These are phyloP conservation scores for Metarhizium anisopliae DNA, from an alignment of 2,329 filamentous ascomycete species.

Conservation along the genomic window DNA sequence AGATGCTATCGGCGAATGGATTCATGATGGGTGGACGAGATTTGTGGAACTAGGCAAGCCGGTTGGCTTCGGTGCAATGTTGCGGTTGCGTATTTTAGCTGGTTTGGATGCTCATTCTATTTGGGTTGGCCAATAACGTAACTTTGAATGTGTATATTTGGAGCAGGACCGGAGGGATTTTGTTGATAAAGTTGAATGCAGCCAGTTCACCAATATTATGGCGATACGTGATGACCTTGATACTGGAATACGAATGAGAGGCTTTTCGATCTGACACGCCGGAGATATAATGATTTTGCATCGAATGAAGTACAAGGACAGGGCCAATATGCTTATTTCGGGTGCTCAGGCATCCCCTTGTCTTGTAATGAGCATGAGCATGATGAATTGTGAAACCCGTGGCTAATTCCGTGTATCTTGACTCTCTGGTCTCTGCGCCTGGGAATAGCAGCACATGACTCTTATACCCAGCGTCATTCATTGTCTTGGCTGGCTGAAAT, in stretches of 20 bases:
- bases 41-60: not conserved
- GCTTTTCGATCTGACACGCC: too few species aligned
- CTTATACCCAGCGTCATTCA: too few species aligned
- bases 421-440: too few species aligned
- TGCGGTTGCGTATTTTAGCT: not conserved
- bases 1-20: not conserved
- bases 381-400: too few species aligned
- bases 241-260: not conserved
- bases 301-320: too few species aligned
- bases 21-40: not conserved
- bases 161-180: not conserved
- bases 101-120: not conserved
- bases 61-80: not conserved
- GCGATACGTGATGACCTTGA: not conserved
- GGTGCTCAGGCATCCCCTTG: too few species aligned
- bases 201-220: not conserved
- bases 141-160: not conserved
- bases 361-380: too few species aligned
- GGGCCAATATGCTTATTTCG: too few species aligned
- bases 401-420: too few species aligned
- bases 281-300: too few species aligned
- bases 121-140: not conserved
- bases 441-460: too few species aligned
- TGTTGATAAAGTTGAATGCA: not conserved
- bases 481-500: too few species aligned